phyloP scores from a whole-genome alignment of 805 yeast species.

The Lipomyces japonicus region DNA sequence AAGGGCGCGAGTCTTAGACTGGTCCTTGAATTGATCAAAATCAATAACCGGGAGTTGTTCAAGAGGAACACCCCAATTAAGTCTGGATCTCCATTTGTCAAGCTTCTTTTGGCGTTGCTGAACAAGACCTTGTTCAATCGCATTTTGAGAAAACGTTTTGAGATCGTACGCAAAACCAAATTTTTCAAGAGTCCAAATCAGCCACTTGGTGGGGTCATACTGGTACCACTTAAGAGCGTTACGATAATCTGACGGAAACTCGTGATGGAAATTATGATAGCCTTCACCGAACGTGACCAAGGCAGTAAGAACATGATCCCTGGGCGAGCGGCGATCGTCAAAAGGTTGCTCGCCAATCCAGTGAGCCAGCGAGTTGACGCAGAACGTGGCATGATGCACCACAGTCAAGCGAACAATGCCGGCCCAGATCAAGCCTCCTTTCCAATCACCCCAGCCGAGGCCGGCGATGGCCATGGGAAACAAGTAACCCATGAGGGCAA shows the following conservation, averaged over 20 bases:
- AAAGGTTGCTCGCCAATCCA: conserved; percentile 68
- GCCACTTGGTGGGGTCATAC: conserved; percentile 85
- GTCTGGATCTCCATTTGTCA: conserved; percentile 68
- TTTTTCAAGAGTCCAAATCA: conserved; percentile 49
- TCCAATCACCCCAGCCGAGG: conserved; percentile 64
- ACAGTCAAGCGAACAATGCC: conserved; percentile 68
- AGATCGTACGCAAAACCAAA: conserved; percentile 59
- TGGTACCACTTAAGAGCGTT: conserved; percentile 67
- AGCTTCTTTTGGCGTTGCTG: conserved; percentile 79
- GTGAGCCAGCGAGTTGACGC: conserved; percentile 82
- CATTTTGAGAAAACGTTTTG: conserved; percentile 53
- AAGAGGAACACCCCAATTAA: conserved; percentile 94
- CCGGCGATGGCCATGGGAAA: conserved; percentile 68
- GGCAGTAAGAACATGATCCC: conserved; percentile 61
- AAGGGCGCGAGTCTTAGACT: conserved; percentile 54
- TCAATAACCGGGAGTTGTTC: conserved; percentile 73
- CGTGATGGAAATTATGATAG: conserved; percentile 90
- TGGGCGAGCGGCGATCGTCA: conserved; percentile 69
- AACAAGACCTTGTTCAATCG: conserved; percentile 66
- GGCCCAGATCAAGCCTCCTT: conserved; percentile 74
- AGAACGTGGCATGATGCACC: conserved; percentile 76
- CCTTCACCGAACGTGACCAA: conserved; percentile 84
- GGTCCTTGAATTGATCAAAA: conserved; percentile 50
- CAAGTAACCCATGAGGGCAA: conserved; percentile 50
- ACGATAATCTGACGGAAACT: conserved; percentile 87